Evolutionary conservation across 73 alveolate species (phyloP).

Genomic region (Breviolum minutum): DNA sequence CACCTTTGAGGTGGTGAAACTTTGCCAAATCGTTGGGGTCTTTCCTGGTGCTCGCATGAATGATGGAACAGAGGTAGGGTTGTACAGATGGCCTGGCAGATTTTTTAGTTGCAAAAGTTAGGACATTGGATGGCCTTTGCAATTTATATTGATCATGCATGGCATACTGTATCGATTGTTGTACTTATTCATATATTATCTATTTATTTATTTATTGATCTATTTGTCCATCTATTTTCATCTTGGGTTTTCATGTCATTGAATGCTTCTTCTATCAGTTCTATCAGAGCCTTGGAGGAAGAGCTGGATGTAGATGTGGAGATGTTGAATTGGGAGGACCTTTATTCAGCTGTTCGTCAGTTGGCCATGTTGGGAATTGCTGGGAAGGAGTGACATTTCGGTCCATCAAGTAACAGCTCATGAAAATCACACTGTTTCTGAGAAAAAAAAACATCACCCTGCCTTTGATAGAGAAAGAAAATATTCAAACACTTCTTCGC

Average conservation of each 20-base stretch:
- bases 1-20: slow-evolving; percentile 65
- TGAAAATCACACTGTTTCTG: too few relatives aligned
- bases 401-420: too few relatives aligned
- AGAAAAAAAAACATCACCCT: too few relatives aligned
- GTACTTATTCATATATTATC: neutral
- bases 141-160: neutral
- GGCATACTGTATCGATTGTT: neutral
- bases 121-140: neutral
- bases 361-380: neutral
- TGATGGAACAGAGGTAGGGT: slow-evolving; percentile 72
- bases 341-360: neutral
- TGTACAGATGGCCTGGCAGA: neutral
- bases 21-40: slow-evolving; percentile 90
- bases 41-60: slow-evolving; percentile 94
- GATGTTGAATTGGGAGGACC: slow-evolving; percentile 89
- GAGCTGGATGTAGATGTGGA: slow-evolving; percentile 95
- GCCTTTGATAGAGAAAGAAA: too few relatives aligned
- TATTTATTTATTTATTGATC: neutral
- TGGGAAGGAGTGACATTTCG: neutral
- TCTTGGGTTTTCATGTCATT: too few relatives aligned
- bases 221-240: too few relatives aligned
- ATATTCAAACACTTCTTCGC: too few relatives aligned
- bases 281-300: slow-evolving; percentile 4
- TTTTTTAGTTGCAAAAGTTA: neutral
- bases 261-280: neutral